A percentile compares a stretch with the other conserved stretches of the same genome.
These are phyloP conservation scores for Lipomyces sp. DNA, from an alignment of 805 yeast species.

Conservation along the genomic window DNA sequence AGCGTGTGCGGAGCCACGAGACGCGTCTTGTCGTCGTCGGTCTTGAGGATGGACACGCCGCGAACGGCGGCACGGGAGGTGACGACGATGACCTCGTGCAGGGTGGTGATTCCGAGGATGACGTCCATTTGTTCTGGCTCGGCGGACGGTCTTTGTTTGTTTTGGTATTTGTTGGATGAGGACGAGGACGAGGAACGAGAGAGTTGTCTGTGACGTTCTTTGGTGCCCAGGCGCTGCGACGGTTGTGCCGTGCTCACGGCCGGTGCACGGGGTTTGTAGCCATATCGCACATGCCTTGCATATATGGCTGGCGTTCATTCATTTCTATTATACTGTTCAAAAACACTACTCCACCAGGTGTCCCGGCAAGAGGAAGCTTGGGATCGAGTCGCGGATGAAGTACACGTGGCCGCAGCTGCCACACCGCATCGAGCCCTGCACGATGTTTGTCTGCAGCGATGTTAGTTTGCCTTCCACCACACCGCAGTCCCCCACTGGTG, in stretches of 20 bases:
- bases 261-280: too few species aligned
- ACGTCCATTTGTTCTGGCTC: conserved; percentile 87
- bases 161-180: too few species aligned
- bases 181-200: too few species aligned
- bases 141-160: too few species aligned
- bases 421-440: conserved; percentile 88
- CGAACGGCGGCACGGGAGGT: conserved; percentile 94
- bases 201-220: too few species aligned
- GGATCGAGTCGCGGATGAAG: conserved; percentile 87
- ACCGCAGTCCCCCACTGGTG: too few species aligned
- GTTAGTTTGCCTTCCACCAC: not conserved
- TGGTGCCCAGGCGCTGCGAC: too few species aligned
- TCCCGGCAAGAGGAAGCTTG: conserved; percentile 91
- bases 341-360: conserved; percentile 66
- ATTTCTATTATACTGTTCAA: too few species aligned
- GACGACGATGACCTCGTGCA: conserved; percentile 79
- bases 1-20: conserved; percentile 68
- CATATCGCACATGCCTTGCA: too few species aligned
- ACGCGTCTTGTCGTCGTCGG: conserved; percentile 77
- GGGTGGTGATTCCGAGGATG: conserved; percentile 76
- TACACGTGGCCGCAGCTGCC: conserved; percentile 81
- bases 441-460: conserved; percentile 58
- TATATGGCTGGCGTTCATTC: too few species aligned
- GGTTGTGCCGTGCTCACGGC: too few species aligned
- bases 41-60: conserved; percentile 78